Percentiles rank a stretch among this genome's conserved stretches.
Evolutionary conservation across 768 basidiomycete species (phyloP).

Genomic region (Trichaptum fuscoviolaceum): DNA sequence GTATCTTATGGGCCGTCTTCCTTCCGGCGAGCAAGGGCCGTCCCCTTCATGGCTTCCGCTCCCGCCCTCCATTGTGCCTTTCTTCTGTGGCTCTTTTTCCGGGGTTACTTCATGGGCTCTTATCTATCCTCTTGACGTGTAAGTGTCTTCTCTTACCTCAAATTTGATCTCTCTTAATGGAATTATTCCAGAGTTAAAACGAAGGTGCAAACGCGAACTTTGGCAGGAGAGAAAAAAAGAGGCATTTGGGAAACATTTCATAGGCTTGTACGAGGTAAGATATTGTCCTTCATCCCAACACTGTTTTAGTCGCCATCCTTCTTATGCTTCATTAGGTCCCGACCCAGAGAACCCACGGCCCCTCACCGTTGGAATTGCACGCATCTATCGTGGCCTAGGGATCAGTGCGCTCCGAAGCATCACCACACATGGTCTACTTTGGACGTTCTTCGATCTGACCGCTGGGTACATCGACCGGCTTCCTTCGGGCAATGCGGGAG

Average conservation of each 20-base stretch:
- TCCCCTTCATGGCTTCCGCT: conserved; percentile 87
- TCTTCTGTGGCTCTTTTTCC: conserved; percentile 85
- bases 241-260: conserved; percentile 67
- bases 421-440: conserved; percentile 88
- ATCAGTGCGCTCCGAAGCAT: conserved; percentile 90
- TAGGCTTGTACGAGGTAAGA: conserved; percentile 73
- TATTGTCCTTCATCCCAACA: not conserved
- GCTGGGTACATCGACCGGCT: conserved; percentile 67
- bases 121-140: conserved; percentile 95
- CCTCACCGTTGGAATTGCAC: conserved; percentile 66
- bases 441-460: conserved; percentile 88
- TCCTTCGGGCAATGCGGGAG: conserved; percentile 20
- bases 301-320: conserved; percentile 1
- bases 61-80: conserved; percentile 73
- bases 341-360: conserved; percentile 76
- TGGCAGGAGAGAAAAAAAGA: conserved; percentile 73
- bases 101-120: conserved; percentile 75
- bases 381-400: conserved; percentile 91
- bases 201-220: conserved; percentile 88
- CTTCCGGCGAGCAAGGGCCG: conserved; percentile 74
- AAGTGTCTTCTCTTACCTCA: conserved; percentile 24
- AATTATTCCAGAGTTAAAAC: conserved; percentile 74
- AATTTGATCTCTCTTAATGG: conserved; percentile 8
- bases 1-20: conserved; percentile 72
- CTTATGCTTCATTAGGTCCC: conserved; percentile 45